Evolutionary conservation across 2,329 filamentous ascomycete genomes (phyloP).

Genomic region (Thielaviopsis musarum): DNA sequence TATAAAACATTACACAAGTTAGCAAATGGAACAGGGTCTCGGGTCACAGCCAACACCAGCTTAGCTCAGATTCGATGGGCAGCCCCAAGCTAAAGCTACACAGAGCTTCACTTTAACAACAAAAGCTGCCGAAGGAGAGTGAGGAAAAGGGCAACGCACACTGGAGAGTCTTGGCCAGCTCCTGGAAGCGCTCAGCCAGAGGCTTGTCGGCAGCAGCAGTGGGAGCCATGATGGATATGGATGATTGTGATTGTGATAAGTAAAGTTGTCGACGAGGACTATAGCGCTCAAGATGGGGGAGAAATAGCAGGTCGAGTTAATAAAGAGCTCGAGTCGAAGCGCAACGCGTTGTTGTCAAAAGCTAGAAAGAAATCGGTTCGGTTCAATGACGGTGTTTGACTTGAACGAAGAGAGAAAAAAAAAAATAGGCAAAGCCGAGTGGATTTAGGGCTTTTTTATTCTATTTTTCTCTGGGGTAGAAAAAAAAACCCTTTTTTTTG

Average conservation of each 20-base stretch:
- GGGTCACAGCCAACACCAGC: background rate
- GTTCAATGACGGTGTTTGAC: background rate
- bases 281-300: background rate
- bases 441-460: background rate
- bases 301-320: background rate
- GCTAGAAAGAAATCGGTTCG: background rate
- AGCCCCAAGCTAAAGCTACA: background rate
- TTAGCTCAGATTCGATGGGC: background rate
- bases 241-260: background rate
- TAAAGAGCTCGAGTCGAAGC: background rate
- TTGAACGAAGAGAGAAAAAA: constrained; percentile 1
- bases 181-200: constrained; percentile 56
- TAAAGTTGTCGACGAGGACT: background rate
- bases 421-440: background rate
- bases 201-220: constrained; percentile 57
- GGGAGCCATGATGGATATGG: constrained; percentile 20
- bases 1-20: constrained; percentile 21
- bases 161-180: constrained; percentile 77
- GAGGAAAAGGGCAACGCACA: constrained; percentile 39
- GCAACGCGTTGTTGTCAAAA: background rate
- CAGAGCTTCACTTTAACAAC: background rate
- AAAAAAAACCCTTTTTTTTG: background rate
- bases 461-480: background rate
- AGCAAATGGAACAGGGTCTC: constrained; percentile 16
- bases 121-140: background rate